Conservation (phyloP, 179 eudicot species). For the Kewa caespitosa region DNA sequence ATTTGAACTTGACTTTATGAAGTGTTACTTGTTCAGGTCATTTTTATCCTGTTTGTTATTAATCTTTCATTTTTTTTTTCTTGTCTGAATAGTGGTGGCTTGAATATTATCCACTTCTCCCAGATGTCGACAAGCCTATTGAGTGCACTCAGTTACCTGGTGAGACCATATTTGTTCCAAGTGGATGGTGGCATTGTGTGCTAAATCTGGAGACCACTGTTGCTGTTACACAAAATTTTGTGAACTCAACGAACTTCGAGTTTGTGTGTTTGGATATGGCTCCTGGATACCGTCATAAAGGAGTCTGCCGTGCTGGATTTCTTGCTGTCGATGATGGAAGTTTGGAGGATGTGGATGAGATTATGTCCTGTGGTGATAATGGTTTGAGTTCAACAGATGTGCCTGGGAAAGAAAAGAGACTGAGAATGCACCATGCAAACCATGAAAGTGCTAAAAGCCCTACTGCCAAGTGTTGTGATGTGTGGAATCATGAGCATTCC, state of each 20-base stretch:
- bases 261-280: slow-evolving; percentile 94
- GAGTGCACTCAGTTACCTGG: slow-evolving; percentile 97
- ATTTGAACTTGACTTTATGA: background rate
- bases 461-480: slow-evolving; percentile 26
- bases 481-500: slow-evolving; percentile 45
- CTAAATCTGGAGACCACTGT: slow-evolving; percentile 79
- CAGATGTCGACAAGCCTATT: slow-evolving; percentile 83
- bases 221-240: slow-evolving; percentile 98
- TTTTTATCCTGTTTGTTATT: background rate
- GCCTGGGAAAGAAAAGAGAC: slow-evolving; percentile 57
- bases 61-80: slow-evolving; percentile 18
- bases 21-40: slow-evolving; percentile 4
- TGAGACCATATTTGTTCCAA: slow-evolving; percentile 94
- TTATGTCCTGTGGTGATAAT: slow-evolving; percentile 22
- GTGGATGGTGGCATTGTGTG: slow-evolving; percentile 99
- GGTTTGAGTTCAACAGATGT: slow-evolving; percentile 32
- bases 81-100: slow-evolving; percentile 87
- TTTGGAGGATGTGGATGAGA: slow-evolving; percentile 33
- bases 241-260: slow-evolving; percentile 78
- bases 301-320: slow-evolving; percentile 91
- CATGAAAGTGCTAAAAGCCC: slow-evolving; percentile 23
- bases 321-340: slow-evolving; percentile 66
- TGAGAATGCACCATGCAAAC: slow-evolving; percentile 32
- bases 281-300: slow-evolving; percentile 96
- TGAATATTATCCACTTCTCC: slow-evolving; percentile 86